Percentiles rank a stretch among this genome's conserved stretches.
Conservation (phyloP, 148 eudicot genomes). For the Hydrangea macrophylla region DNA sequence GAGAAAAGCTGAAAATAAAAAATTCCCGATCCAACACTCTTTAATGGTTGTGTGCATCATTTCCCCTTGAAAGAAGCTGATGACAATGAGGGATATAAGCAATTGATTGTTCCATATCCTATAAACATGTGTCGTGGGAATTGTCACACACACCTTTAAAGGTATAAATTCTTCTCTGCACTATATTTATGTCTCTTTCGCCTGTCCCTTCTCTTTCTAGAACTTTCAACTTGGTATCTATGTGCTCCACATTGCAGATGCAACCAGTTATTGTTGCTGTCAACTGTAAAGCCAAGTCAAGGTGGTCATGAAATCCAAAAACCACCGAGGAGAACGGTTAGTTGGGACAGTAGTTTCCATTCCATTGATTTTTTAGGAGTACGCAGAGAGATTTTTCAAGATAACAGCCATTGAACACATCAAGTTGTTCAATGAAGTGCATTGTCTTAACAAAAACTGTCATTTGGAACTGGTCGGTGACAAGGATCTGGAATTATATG, state of each 20-base stretch:
- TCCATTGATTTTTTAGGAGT: neutral
- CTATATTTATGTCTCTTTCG: neutral
- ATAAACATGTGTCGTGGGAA: too few species aligned
- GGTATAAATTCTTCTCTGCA: neutral
- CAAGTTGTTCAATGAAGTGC: neutral
- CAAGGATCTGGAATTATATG: too few species aligned
- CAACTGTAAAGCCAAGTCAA: neutral
- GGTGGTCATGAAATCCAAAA: neutral
- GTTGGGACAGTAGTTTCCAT: neutral
- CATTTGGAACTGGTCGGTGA: too few species aligned
- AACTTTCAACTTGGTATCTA: neutral
- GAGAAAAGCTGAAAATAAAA: too few species aligned
- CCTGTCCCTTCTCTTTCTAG: neutral
- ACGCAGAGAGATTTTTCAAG: neutral
- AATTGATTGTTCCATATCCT: too few species aligned
- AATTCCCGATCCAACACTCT: too few species aligned
- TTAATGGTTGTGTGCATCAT: too few species aligned
- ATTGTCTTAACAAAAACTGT: neutral
- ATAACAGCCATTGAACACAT: neutral
- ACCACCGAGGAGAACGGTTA: neutral
- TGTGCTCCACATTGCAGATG: neutral
- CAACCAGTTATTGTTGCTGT: neutral
- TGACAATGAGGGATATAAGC: too few species aligned
- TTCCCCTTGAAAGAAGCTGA: too few species aligned
- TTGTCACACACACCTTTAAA: neutral